A percentile compares a stretch with the other conserved stretches of the same genome.
These are phyloP conservation scores for Penicillium sp. DNA, from an alignment of 2,329 filamentous ascomycete genomes.

Conservation along the genomic window DNA sequence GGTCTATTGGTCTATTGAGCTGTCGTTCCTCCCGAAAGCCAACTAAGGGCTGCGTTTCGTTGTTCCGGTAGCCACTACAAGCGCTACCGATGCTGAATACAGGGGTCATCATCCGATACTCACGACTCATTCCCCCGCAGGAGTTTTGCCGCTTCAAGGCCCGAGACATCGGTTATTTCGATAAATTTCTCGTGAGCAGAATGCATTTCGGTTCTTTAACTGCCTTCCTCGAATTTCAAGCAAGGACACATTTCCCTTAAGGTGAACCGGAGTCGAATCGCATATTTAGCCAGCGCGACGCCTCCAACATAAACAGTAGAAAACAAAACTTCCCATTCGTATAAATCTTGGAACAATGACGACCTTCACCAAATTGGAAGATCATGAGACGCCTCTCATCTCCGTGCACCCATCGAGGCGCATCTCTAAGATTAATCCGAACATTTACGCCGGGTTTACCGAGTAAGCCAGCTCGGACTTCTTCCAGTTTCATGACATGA, in stretches of 20 bases:
- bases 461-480: conserved; percentile 49
- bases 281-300: neutral
- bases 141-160: conserved; percentile 26
- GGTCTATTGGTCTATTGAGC: neutral
- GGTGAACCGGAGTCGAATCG: neutral
- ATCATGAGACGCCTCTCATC: conserved; percentile 55
- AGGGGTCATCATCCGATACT: neutral
- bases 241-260: neutral
- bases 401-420: conserved; percentile 56
- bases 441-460: conserved; percentile 75
- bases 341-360: conserved; percentile 47
- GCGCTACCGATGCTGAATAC: neutral
- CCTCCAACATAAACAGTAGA: conserved; percentile 1
- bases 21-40: too few species aligned
- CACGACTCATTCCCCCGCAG: conserved; percentile 22
- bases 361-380: conserved; percentile 60
- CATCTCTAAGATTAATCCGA: conserved; percentile 65
- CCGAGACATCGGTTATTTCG: neutral
- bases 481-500: neutral
- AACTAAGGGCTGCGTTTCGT: neutral
- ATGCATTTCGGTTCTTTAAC: neutral
- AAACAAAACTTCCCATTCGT: neutral
- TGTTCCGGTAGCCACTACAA: neutral
- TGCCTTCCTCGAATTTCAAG: neutral
- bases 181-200: neutral